Percentiles rank a stretch among this genome's conserved stretches.
Evolutionary conservation across 2,329 filamentous ascomycete species (phyloP).

Genomic region (Pseudogymnoascus sp.): DNA sequence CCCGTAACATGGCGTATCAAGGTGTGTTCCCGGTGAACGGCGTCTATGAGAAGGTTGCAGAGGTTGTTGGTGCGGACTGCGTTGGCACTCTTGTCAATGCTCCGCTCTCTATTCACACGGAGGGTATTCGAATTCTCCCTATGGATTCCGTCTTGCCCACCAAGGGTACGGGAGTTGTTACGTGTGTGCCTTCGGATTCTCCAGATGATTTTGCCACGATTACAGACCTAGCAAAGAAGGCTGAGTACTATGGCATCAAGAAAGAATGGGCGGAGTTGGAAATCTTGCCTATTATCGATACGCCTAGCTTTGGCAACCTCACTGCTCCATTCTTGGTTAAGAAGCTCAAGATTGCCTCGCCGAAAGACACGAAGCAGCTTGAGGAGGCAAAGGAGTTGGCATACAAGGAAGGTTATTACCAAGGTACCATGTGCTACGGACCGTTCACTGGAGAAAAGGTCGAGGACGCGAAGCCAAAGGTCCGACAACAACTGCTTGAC

Average conservation of each 20-base stretch:
- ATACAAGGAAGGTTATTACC: constrained; percentile 97
- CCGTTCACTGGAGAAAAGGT: constrained; percentile 85
- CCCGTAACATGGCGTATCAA: constrained; percentile 95
- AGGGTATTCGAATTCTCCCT: constrained; percentile 79
- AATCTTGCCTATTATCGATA: constrained; percentile 81
- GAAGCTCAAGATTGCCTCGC: constrained; percentile 91
- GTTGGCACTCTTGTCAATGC: constrained; percentile 86
- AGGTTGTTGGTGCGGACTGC: constrained; percentile 69
- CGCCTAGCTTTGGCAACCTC: constrained; percentile 77
- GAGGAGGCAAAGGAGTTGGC: constrained; percentile 91
- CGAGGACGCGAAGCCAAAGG: constrained; percentile 77
- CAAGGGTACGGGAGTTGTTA: constrained; percentile 95
- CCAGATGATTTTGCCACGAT: constrained; percentile 92
- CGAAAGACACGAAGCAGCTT: constrained; percentile 86
- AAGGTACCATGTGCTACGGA: constrained; percentile 80
- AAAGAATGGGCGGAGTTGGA: constrained; percentile 94
- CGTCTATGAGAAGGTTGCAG: constrained; percentile 63
- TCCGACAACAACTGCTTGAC: constrained; percentile 69
- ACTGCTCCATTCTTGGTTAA: constrained; percentile 78
- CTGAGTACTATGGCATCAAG: constrained; percentile 91
- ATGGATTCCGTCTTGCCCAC: constrained; percentile 90
- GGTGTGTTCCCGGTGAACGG: constrained; percentile 73
- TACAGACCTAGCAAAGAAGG: constrained; percentile 83
- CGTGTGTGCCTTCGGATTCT: constrained; percentile 89
- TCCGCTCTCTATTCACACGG: constrained; percentile 75